Base-by-base conservation (phyloP, 2,329 filamentous ascomycete genomes). In the Cytospora piceae region DNA sequence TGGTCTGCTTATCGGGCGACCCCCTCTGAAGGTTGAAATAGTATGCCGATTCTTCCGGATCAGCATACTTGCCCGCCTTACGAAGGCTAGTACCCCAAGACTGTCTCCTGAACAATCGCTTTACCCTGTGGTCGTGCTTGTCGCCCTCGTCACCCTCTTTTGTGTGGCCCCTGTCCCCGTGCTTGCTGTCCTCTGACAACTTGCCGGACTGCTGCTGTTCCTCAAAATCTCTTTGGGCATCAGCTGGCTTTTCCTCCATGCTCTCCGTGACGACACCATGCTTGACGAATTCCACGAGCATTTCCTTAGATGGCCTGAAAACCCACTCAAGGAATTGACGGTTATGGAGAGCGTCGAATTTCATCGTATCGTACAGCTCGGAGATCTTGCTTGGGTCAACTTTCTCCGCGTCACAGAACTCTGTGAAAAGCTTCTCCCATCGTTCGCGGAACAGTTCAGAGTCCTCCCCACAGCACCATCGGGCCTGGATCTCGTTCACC, bases 321-420 rank as follows among this genome's bases (percentile, higher is more conserved):
- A 97, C 90, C 92, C 95, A 98, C 77, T 99, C 95, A 4, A 99
- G 81, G 73, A 99, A 99, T 69, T 93, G 92, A 2, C 95, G 89
- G 74, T 99, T 99, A 78, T 99, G 96, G 17, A 99, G 83, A 1
- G 95, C 95, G 76, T 99, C 95, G 70, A 98, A 99, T 77, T 99
- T 99, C 95, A 99, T 98, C 24, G 94, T 98, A 77, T 99, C 95
- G 76, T 99, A 99, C 3, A 99, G 85, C 79, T 99, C 95, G 6
- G 93, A 97, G 68, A 99, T 94, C 81, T 99, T 99, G 82, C 94
- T 97, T 22, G 96, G 96, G 77, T 99, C 95, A 22, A 98, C 93
- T 81, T 99, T 99, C 73, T 99, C 95, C 1, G 92, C 90, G 76
- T 99, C 96, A 70, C 91, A 95, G 73, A 99, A 99, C 75, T 99